phyloP scores from a whole-genome alignment of 1,284 basidiomycete species.

The Cystobasidium sp. region DNA sequence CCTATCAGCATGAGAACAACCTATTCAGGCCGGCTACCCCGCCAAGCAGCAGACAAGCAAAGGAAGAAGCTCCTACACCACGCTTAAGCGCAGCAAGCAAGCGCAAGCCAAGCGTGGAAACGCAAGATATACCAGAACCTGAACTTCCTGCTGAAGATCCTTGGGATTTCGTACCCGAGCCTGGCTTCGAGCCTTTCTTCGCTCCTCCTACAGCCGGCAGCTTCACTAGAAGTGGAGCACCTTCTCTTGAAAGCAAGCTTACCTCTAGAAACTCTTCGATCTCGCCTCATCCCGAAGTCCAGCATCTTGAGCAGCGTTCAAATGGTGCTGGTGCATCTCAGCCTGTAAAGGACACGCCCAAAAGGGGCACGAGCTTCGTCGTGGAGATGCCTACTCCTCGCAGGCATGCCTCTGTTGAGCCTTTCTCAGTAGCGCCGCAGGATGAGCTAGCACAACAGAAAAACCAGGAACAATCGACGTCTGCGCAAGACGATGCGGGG shows the following conservation, averaged over 20 bases:
- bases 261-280: background rate
- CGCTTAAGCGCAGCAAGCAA: too few species aligned
- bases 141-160: constrained; percentile 7
- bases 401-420: background rate
- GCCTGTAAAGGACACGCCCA: background rate
- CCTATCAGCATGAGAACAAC: background rate
- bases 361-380: background rate
- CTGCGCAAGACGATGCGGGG: background rate
- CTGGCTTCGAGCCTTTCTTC: constrained; percentile 9
- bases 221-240: background rate
- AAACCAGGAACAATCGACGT: background rate
- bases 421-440: background rate
- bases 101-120: background rate
- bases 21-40: constrained; percentile 10
- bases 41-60: background rate
- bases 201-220: background rate
- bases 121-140: background rate
- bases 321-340: too few species aligned
- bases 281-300: background rate
- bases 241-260: background rate
- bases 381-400: background rate
- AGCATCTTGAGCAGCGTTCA: too few species aligned
- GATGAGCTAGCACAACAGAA: background rate
- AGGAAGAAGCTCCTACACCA: background rate
- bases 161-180: constrained; percentile 5